Base-by-base conservation (phyloP, 2,329 filamentous ascomycete species). In the Colletotrichum limetticola region DNA sequence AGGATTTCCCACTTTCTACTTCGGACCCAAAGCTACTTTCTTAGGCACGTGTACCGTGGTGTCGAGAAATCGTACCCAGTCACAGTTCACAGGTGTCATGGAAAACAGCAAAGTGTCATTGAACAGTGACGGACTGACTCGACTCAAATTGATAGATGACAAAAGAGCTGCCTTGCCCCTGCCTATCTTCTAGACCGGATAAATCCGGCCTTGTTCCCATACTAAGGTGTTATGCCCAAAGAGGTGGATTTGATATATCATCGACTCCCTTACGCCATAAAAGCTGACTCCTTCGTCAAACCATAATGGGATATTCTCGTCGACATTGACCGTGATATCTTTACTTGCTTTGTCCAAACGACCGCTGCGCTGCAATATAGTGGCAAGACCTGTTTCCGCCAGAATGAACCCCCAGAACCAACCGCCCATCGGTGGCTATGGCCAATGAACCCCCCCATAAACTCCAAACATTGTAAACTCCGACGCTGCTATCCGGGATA, bases 401-500 rank as follows among this genome's bases (percentile, higher is more conserved):
- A 60, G 35, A 58, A 68, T 61, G 53, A 72, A 63, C n/a, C 49
- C 67, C 60, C 46, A 57, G 28, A 68, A 72, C 71, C 71, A 67
- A 66, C 67, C 61, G 67, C 61, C 68, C 68, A 35, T 74, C 68
- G 37, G 68, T 74, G 57, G 61, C 24, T 49, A 35, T 72, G 49
- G 66, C 56, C 61, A 70, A 49, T 68, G 56, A 60, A 56, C 32
- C 62, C 68, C 22, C 64, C 56, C 30, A 12, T 55, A 60, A 81
- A 80, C 79, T 79, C 79, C 80, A 57, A 76, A 75, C 75, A 75
- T 78, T 75, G 75, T 75, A 35, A 81, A 81, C 79, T 81, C 80
- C 80, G 74, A 78, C 79, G 79, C 79, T 81, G 76, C 76, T 78
- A 80, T 76, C 76, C 74, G 76, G 52, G 52, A 77, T 71, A 74